These are phyloP conservation scores for Fraxinus latifolia DNA, from an alignment of 305 asterid genomes.

Conservation along the genomic window DNA sequence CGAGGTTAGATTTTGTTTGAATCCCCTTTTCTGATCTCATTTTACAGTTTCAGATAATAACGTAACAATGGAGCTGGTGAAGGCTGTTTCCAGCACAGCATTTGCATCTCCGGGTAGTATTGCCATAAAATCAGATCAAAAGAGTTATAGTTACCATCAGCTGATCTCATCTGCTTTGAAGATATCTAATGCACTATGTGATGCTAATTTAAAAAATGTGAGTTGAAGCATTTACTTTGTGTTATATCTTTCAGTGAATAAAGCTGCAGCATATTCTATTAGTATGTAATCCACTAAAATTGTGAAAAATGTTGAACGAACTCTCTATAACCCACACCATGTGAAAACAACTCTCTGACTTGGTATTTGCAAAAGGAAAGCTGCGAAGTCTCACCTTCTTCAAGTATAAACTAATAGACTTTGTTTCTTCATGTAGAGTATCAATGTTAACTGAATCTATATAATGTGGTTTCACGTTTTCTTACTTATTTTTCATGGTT, in stretches of 20 bases:
- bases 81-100: constrained; percentile 51
- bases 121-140: constrained; percentile 71
- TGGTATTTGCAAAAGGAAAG: constrained; percentile 2
- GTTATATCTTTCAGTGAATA: constrained; percentile 2
- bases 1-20: background rate
- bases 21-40: constrained; percentile 16
- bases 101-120: constrained; percentile 43
- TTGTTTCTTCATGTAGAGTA: background rate
- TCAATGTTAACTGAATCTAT: background rate
- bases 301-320: background rate
- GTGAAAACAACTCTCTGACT: background rate
- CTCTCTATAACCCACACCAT: background rate
- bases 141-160: constrained; percentile 67
- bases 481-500: background rate
- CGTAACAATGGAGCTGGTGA: constrained; percentile 69
- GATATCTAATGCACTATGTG: constrained; percentile 48
- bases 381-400: background rate
- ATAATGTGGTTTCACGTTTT: background rate
- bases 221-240: constrained; percentile 28
- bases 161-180: constrained; percentile 60
- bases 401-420: background rate
- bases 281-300: background rate
- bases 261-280: constrained; percentile 5
- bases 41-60: constrained; percentile 49
- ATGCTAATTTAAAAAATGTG: constrained; percentile 43